Evolutionary conservation across 352 stramenopile species (phyloP).

Genomic region (Blastocystis sp.): DNA sequence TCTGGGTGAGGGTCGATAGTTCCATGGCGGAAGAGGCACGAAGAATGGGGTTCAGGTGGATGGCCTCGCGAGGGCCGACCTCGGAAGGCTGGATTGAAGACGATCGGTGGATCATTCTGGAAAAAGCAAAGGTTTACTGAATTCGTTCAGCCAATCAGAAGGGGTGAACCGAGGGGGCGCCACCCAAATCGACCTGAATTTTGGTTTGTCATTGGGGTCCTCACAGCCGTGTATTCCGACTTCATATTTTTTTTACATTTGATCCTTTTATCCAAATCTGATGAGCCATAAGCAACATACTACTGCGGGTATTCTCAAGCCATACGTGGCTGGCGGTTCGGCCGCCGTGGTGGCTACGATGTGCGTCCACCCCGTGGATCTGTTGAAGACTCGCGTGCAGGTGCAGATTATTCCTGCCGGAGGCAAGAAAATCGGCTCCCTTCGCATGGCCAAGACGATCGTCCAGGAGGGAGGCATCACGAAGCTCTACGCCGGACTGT

Average conservation of each 20-base stretch:
- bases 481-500: constrained; percentile 73
- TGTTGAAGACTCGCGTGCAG: constrained; percentile 69
- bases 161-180: neutral
- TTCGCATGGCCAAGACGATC: constrained; percentile 53
- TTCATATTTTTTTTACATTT: neutral
- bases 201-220: neutral
- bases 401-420: constrained; percentile 42
- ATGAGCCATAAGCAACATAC: constrained; percentile 25
- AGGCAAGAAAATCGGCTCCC: constrained; percentile 14
- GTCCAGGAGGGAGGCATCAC: constrained; percentile 46
- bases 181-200: neutral
- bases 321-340: constrained; percentile 60
- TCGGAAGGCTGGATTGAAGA: no score
- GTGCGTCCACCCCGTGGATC: constrained; percentile 68
- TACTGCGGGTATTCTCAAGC: constrained; percentile 47
- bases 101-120: no score
- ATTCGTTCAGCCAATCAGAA: neutral
- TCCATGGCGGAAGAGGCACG: neutral
- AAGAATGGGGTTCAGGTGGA: neutral
- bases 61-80: no score
- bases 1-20: neutral
- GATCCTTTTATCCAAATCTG: neutral
- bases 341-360: constrained; percentile 66
- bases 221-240: neutral
- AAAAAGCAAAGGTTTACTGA: neutral